Conservation (phyloP, 805 yeast genomes). For the Geotrichum ghanense region DNA sequence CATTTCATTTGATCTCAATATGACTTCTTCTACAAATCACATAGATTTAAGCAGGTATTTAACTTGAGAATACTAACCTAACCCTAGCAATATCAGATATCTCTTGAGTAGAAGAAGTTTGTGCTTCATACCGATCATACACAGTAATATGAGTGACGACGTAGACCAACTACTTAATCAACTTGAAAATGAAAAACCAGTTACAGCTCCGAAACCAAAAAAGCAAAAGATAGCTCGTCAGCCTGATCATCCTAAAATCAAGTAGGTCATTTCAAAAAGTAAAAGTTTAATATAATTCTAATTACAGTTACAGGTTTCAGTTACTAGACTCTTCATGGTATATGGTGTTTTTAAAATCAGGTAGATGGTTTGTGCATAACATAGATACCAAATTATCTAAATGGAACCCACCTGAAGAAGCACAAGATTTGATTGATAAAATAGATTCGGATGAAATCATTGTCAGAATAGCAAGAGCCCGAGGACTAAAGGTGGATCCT, state of each 20-base stretch:
- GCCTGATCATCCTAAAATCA: not conserved
- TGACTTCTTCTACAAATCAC: too few species aligned
- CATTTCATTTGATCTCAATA: too few species aligned
- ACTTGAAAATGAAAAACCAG: not conserved
- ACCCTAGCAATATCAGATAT: not conserved
- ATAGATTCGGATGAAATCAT: conserved; percentile 25
- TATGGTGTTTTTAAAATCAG: conserved; percentile 32
- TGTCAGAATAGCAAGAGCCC: conserved; percentile 27
- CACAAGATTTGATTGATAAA: conserved; percentile 18
- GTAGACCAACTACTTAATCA: conserved; percentile 7
- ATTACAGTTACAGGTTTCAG: conserved; percentile 13
- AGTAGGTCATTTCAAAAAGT: conserved; percentile 1
- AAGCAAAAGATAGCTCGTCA: conserved; percentile 2
- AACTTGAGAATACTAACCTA: too few species aligned
- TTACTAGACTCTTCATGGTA: conserved; percentile 27
- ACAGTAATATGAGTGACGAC: too few species aligned
- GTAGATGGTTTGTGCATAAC: conserved; percentile 33
- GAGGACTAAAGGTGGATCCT: conserved; percentile 25
- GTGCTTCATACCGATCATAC: too few species aligned
- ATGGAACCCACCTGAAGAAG: conserved; percentile 28
- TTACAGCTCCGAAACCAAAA: conserved; percentile 3
- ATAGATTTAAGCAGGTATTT: too few species aligned
- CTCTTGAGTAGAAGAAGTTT: too few species aligned
- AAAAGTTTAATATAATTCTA: not conserved
- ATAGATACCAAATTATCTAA: conserved; percentile 19